Percentiles rank a stretch among this genome's conserved stretches.
Evolutionary conservation across 257 asterid genomes (phyloP).

Genomic region (Mitragyna speciosa): DNA sequence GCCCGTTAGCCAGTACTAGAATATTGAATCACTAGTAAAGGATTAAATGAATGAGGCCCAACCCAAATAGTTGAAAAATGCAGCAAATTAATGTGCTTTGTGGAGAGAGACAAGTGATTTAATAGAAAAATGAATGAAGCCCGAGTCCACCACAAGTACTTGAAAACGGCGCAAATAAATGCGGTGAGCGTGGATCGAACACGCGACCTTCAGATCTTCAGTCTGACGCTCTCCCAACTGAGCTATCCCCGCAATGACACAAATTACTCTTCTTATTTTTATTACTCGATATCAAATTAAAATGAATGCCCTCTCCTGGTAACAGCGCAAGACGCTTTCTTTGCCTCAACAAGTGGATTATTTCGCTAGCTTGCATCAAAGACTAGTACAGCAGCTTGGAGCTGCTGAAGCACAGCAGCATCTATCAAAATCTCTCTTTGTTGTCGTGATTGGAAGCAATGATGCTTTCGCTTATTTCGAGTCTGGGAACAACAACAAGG

Average conservation of each 20-base stretch:
- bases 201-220: slow-evolving; percentile 88
- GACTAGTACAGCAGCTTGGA: slow-evolving; percentile 43
- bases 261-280: too few species aligned
- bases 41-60: background rate
- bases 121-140: too few species aligned
- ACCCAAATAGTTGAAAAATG: background rate
- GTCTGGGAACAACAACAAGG: slow-evolving; percentile 10
- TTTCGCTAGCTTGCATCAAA: slow-evolving; percentile 42
- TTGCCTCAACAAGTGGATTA: slow-evolving; percentile 46
- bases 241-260: slow-evolving; percentile 98
- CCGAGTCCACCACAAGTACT: too few species aligned
- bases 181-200: slow-evolving; percentile 96
- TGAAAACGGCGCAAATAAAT: background rate
- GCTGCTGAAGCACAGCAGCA: slow-evolving; percentile 37
- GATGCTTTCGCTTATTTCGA: slow-evolving; percentile 57
- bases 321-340: slow-evolving; percentile 42
- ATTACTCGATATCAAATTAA: too few species aligned
- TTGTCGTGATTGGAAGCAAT: slow-evolving; percentile 74
- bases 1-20: too few species aligned
- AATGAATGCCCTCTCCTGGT: too few species aligned
- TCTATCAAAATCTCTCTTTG: slow-evolving; percentile 56
- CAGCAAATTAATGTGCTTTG: too few species aligned
- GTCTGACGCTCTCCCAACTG: slow-evolving; percentile 98
- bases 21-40: too few species aligned
- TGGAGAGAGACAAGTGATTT: too few species aligned